Evolutionary conservation across 2,329 filamentous ascomycete genomes (phyloP).

Genomic region (Helotiales sp.): DNA sequence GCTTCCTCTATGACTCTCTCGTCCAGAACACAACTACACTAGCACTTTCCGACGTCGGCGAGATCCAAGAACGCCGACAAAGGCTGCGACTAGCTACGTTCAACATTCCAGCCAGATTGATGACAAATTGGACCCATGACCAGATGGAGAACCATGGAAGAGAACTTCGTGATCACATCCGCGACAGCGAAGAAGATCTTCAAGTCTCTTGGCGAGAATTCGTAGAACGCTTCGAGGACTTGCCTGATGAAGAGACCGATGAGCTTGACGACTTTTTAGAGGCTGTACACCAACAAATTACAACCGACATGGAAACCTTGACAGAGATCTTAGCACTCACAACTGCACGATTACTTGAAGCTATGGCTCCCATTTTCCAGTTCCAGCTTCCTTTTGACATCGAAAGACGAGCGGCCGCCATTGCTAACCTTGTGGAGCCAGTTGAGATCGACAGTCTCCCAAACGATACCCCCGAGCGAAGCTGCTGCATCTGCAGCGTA

Average conservation of each 20-base stretch:
- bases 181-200: not conserved
- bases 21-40: not conserved
- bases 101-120: not conserved
- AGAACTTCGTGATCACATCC: not conserved
- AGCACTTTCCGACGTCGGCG: not conserved
- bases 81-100: not conserved
- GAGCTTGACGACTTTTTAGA: no score
- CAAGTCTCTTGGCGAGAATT: not conserved
- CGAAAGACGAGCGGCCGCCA: no score
- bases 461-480: not conserved
- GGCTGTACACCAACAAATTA: no score
- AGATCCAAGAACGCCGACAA: not conserved
- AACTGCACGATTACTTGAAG: no score
- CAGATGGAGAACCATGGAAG: not conserved
- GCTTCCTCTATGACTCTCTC: not conserved
- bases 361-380: no score
- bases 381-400: no score
- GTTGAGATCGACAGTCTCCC: not conserved
- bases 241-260: no score
- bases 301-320: no score
- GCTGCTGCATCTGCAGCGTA: not conserved
- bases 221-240: no score
- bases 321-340: no score
- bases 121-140: not conserved
- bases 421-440: not conserved